Evolutionary conservation across 352 stramenopile genomes (phyloP).

Genomic region (Phytophthora pini): DNA sequence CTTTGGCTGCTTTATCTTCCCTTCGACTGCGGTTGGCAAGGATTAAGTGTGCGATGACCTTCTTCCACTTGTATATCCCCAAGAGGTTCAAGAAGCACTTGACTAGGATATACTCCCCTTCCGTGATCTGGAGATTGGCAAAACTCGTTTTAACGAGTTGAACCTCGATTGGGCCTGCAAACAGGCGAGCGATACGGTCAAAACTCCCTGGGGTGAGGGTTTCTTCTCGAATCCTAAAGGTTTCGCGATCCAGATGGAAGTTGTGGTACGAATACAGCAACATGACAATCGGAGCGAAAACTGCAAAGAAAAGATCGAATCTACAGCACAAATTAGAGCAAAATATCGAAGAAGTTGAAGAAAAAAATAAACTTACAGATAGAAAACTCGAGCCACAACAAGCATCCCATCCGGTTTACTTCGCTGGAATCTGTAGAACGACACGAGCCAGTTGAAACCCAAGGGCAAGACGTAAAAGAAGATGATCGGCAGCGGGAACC

Average conservation of each 20-base stretch:
- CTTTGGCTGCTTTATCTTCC: conserved; percentile 14
- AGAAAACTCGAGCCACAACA: conserved; percentile 46
- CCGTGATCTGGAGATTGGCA: conserved; percentile 42
- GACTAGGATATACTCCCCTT: conserved; percentile 38
- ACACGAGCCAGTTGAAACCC: conserved; percentile 52
- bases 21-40: conserved; percentile 28
- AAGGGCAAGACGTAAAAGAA: conserved; percentile 47
- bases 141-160: conserved; percentile 47
- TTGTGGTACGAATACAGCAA: conserved; percentile 49
- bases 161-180: conserved; percentile 44
- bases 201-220: conserved; percentile 38
- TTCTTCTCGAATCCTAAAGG: conserved; percentile 35
- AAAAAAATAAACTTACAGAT: conserved; percentile 31
- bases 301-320: conserved; percentile 61
- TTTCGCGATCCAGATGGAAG: conserved; percentile 47
- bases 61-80: conserved; percentile 59
- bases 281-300: conserved; percentile 54
- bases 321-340: conserved; percentile 19
- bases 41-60: conserved; percentile 46
- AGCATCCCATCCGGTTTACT: conserved; percentile 36
- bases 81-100: conserved; percentile 51
- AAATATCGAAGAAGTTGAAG: neutral
- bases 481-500: conserved; percentile 50
- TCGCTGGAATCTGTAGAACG: conserved; percentile 60
- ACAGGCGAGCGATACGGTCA: conserved; percentile 45